A percentile compares a stretch with the other conserved stretches of the same genome.
Evolutionary conservation across 805 yeast genomes (phyloP).

Genomic region (Cyberlindnera saturnus): DNA sequence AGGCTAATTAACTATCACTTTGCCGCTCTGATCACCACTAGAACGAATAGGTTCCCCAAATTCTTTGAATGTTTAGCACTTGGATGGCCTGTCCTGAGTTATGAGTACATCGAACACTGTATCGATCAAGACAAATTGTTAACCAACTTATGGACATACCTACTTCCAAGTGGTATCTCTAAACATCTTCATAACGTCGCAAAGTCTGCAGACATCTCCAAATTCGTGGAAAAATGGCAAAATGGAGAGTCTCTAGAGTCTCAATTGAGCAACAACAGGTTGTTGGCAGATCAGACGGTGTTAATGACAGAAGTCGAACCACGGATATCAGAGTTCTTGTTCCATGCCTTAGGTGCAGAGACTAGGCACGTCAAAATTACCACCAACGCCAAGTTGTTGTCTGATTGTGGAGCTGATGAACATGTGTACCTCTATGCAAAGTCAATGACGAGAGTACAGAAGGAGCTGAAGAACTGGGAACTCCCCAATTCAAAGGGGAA

Average conservation of each 20-base stretch:
- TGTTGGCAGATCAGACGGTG: constrained; percentile 16
- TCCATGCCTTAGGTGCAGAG: constrained; percentile 40
- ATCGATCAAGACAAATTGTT: constrained; percentile 25
- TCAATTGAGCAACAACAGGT: constrained; percentile 38
- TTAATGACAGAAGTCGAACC: constrained; percentile 18
- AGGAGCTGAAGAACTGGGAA: constrained; percentile 2
- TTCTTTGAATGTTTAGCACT: constrained; percentile 71
- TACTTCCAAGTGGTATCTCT: constrained; percentile 72
- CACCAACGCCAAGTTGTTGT: constrained; percentile 4
- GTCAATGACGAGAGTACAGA: not conserved
- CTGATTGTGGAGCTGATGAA: constrained; percentile 4
- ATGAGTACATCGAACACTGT: constrained; percentile 49
- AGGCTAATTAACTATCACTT: constrained; percentile 32
- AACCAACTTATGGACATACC: constrained; percentile 32
- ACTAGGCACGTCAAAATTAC: constrained; percentile 5
- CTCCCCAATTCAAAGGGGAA: constrained; percentile 1
- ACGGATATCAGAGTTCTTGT: constrained; percentile 34
- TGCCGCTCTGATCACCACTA: constrained; percentile 53
- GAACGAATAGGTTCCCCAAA: constrained; percentile 60
- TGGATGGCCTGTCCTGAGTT: constrained; percentile 81
- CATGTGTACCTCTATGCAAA: constrained; percentile 9
- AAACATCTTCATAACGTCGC: constrained; percentile 30
- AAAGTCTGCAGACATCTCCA: constrained; percentile 44
- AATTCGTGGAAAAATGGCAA: constrained; percentile 35
- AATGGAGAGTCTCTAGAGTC: constrained; percentile 25